These are phyloP conservation scores for Alternaria alternata DNA, from an alignment of 2,329 filamentous ascomycete genomes.

Conservation along the genomic window DNA sequence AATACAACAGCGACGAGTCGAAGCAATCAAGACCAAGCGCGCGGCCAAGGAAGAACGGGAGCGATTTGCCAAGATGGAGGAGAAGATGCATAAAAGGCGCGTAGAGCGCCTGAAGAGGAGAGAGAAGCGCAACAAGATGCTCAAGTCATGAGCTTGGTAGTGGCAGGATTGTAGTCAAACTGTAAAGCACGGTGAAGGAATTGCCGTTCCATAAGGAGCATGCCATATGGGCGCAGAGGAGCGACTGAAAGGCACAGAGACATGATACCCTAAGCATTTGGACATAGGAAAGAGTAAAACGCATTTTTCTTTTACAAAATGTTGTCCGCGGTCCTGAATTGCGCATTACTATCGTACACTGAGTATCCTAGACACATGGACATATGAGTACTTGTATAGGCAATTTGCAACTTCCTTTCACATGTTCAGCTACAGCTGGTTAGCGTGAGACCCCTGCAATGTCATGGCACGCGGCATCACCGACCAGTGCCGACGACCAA, in stretches of 20 bases:
- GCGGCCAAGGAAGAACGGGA: constrained; percentile 92
- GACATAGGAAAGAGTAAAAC: constrained; percentile 3
- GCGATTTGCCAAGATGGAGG: constrained; percentile 90
- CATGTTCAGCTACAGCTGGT: constrained; percentile 5
- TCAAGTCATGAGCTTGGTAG: constrained; percentile 55
- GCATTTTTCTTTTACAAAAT: constrained; percentile 1
- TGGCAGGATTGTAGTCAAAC: neutral
- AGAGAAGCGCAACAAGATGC: constrained; percentile 93
- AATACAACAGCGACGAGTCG: constrained; percentile 70
- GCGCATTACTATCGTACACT: neutral
- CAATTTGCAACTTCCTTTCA: neutral
- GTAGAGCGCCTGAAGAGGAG: constrained; percentile 92
- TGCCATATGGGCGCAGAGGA: neutral
- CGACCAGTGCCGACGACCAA: constrained; percentile 3
- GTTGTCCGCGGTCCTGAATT: neutral
- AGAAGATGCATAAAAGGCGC: constrained; percentile 97
- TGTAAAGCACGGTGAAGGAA: neutral
- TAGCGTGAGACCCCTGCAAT: constrained; percentile 17
- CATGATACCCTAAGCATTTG: constrained; percentile 10
- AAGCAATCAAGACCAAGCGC: constrained; percentile 83
- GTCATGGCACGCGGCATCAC: constrained; percentile 15
- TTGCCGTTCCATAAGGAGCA: constrained; percentile 10
- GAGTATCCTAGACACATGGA: neutral
- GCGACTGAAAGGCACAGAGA: neutral
- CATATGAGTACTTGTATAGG: neutral